These are phyloP conservation scores for Carex pumila DNA, from an alignment of 176 grass and related monocot species.

Conservation along the genomic window DNA sequence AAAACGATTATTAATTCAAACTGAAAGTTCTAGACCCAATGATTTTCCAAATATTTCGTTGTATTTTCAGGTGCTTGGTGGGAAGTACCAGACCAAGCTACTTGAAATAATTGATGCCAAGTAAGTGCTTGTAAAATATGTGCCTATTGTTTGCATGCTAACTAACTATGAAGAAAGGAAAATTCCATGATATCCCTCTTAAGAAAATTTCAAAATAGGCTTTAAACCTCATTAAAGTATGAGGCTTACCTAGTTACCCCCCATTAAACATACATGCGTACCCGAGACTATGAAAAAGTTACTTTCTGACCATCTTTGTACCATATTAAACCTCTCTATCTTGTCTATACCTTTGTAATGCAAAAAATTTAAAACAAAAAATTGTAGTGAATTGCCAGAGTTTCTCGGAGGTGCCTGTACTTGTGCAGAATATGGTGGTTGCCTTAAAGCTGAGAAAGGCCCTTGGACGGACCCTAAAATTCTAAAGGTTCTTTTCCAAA, in stretches of 20 bases:
- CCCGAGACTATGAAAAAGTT: neutral
- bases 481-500: slow-evolving; percentile 46
- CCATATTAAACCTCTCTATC: neutral
- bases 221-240: neutral
- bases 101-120: slow-evolving; percentile 55
- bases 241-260: neutral
- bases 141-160: neutral
- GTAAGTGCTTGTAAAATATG: slow-evolving; percentile 15
- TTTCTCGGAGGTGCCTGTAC: slow-evolving; percentile 82
- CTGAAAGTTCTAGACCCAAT: neutral
- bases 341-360: neutral
- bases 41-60: slow-evolving; percentile 5
- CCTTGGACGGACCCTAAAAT: slow-evolving; percentile 91
- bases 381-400: slow-evolving; percentile 69
- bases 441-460: slow-evolving; percentile 84
- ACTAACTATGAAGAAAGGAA: neutral
- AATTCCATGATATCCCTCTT: neutral
- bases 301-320: neutral
- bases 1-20: neutral
- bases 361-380: slow-evolving; percentile 6
- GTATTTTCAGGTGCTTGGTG: slow-evolving; percentile 42
- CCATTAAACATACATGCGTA: neutral
- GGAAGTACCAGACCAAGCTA: slow-evolving; percentile 42
- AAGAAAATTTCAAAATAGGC: neutral
- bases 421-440: slow-evolving; percentile 81